Evolutionary conservation across 176 grass and related monocot genomes (phyloP), one percentile per base, ranked within the genome.

Genomic region (Dactylis glomerata): DNA sequence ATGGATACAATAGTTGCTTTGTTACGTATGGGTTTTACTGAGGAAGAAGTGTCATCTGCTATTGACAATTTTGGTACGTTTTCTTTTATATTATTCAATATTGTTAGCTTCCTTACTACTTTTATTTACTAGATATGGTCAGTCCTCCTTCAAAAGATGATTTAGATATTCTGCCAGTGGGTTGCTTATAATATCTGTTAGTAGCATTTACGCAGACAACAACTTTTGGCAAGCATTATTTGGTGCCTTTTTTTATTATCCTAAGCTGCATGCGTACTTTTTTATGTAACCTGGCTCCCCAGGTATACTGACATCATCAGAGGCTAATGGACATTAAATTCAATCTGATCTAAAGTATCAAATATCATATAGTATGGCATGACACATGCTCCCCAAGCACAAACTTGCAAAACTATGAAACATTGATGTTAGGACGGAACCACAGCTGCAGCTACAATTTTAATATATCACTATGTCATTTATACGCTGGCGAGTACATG

Each of bases 41-140:
- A 98, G 90, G 76, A 92, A 70, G 93, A 98, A 93, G 89, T 95
- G n/a, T 98, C 96, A 66, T 87, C 64, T 52, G 93, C 89, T 70
- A 94, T 95, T 87, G 96, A 92, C 41, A 95, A 17, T n/a, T 90
- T 84, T 69, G 93, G 96, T 98, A 87, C 58, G 89, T 74, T 8
- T 47, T 51, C 20, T 69, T 33, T 32, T 15, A 57, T 20, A 57
- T 73, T 78, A 8, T 46, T 64, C 6, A 54, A 10, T 30, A n/a
- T 30, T 31, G n/a, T 84, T 32, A 54, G 33, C 23, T 78, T 83
- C 40, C n/a, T 41, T 40, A 54, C 16, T 36, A n/a, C 8, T 26
- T 81, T 52, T 31, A 82, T 81, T 52, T 31, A 82, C 15, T 41
- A 31, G 38, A 64, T 50, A 67, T 51, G 55, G 31, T 77, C 6